Percentiles rank a stretch among this genome's conserved stretches.
These are phyloP conservation scores for Colletotrichum nymphaeae DNA, from an alignment of 2,329 filamentous ascomycete species.

Conservation along the genomic window DNA sequence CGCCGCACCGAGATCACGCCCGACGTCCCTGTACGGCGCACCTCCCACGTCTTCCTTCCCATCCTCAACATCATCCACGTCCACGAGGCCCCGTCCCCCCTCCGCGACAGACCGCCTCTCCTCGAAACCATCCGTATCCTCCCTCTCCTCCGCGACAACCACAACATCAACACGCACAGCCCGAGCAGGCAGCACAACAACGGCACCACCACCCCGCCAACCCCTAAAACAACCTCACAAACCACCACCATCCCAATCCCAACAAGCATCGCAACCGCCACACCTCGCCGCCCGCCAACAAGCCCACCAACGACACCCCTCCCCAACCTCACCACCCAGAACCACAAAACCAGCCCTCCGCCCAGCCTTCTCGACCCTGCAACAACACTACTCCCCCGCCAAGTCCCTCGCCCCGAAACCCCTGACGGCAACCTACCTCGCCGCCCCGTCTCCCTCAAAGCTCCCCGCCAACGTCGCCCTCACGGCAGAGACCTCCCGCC, in stretches of 20 bases:
- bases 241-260: slow-evolving; percentile 49
- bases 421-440: slow-evolving; percentile 66
- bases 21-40: slow-evolving; percentile 27
- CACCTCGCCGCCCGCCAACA: slow-evolving; percentile 1
- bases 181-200: slow-evolving; percentile 33
- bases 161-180: slow-evolving; percentile 25
- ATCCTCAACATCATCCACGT: background rate
- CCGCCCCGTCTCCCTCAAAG: slow-evolving; percentile 71
- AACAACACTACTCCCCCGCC: slow-evolving; percentile 76
- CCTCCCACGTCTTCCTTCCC: background rate
- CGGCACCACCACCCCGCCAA: background rate
- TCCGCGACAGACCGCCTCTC: slow-evolving; percentile 9
- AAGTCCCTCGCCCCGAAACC: slow-evolving; percentile 72
- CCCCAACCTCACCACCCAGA: slow-evolving; percentile 15
- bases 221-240: slow-evolving; percentile 27
- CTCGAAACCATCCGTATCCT: slow-evolving; percentile 7
- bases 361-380: slow-evolving; percentile 70
- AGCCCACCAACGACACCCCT: slow-evolving; percentile 2
- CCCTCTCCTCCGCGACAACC: slow-evolving; percentile 5
- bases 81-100: slow-evolving; percentile 11
- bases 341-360: slow-evolving; percentile 47
- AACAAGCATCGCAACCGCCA: no score
- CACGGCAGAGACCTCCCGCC: slow-evolving; percentile 66
- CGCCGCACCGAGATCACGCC: slow-evolving; percentile 7
- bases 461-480: slow-evolving; percentile 69